Evolutionary conservation across 148 eudicot species (phyloP).

Genomic region (Nepenthes mirabilis): DNA sequence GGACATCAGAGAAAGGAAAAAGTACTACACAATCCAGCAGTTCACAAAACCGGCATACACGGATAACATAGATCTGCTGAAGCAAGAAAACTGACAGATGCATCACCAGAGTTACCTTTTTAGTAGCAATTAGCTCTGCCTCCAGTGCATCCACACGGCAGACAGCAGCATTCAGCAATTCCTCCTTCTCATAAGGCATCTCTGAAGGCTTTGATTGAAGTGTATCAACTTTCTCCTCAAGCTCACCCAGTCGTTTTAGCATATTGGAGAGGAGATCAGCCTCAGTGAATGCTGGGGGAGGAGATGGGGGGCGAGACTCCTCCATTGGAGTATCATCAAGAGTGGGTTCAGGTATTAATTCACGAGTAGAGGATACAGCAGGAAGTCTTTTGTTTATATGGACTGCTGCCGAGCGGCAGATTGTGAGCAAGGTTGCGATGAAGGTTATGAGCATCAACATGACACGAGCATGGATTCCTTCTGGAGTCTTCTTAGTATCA

Average conservation of each 20-base stretch:
- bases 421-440: constrained; percentile 37
- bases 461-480: constrained; percentile 34
- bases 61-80: background rate
- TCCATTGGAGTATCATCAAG: constrained; percentile 26
- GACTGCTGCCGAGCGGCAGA: constrained; percentile 32
- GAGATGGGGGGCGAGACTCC: constrained; percentile 58
- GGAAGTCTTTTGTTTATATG: constrained; percentile 41
- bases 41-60: too few relatives aligned
- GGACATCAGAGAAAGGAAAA: too few relatives aligned
- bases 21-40: too few relatives aligned
- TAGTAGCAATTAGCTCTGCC: constrained; percentile 77
- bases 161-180: constrained; percentile 59
- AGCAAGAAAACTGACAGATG: background rate
- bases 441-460: constrained; percentile 48
- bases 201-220: constrained; percentile 59
- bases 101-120: constrained; percentile 43
- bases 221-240: constrained; percentile 54
- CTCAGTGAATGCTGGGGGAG: constrained; percentile 42
- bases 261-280: constrained; percentile 45
- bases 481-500: constrained; percentile 31
- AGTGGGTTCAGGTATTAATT: constrained; percentile 24
- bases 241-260: constrained; percentile 43
- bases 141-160: constrained; percentile 63
- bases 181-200: constrained; percentile 66
- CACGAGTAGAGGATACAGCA: constrained; percentile 18